Base-by-base conservation (phyloP, 352 stramenopile genomes). In the Peronospora farinosa region DNA sequence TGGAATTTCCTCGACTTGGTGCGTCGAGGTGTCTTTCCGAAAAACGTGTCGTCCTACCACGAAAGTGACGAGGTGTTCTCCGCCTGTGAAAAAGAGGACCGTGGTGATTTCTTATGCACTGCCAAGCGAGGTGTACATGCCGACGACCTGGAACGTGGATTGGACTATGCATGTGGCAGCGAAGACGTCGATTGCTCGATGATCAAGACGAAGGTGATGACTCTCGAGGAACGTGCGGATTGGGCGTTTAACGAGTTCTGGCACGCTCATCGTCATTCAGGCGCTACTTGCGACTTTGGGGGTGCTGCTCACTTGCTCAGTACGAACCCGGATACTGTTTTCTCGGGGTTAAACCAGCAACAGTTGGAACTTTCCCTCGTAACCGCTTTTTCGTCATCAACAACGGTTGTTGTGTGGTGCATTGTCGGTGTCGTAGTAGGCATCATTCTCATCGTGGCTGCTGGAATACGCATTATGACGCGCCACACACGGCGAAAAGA, bases 1-100 rank as follows among this genome's bases (percentile, higher is more conserved):
- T 97, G 88, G 90, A 87, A 82, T 38, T 96, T 95, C 46, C 71
- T 96, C 57, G 51, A 69, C 27, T 59, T 84, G 12, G 59, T 75
- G 36, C 71, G 72, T 7, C 47, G 70, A 28, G 76, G 76, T 31
- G 72, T 53, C 1, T 84, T 91, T 57, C 80, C 80, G 2, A 85
- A 84, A 51, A 88, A 88, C 50, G 71, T 91, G 32, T 85, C 74
- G 19, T 63, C 61, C 38, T 90, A 88, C 52, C 43, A 40, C 17
- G 47, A 57, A 8, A 53, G 78, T n/a, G 71, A 79, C 27, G 75
- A 73, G 11, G 76, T 91, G 4, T 80, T 81, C 42, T 58, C 74
- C n/a, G 75, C 79, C 0, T 91, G 77, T 45, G 40, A 80, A 19
- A 63, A 57, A 25, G 79, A 90, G 44, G 79, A 90, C 60, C 82